These are phyloP conservation scores for Symbiodinium pilosum DNA, from an alignment of 73 alveolate species.

Conservation along the genomic window DNA sequence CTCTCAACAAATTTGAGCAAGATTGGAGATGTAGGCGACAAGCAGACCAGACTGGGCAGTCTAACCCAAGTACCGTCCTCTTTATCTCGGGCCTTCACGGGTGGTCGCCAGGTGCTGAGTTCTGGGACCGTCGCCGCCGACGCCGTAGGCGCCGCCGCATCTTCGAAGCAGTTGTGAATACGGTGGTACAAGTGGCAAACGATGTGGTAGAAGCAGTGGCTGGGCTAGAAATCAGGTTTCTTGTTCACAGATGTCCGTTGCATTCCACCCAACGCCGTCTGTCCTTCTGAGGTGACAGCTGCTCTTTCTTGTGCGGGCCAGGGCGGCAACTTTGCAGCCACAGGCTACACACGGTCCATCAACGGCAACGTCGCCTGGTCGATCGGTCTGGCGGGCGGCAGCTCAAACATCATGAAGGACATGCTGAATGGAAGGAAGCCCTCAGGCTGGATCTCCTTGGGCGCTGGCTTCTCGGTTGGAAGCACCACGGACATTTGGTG, in stretches of 20 bases:
- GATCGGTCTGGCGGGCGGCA: not conserved
- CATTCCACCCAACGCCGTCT: no score
- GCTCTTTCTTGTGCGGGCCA: not conserved
- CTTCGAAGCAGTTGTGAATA: slow-evolving; percentile 6
- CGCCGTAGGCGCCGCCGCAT: slow-evolving; percentile 18
- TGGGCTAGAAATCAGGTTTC: no score
- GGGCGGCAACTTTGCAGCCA: not conserved
- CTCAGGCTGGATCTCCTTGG: not conserved
- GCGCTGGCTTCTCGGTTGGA: not conserved
- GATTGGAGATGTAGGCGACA: no score
- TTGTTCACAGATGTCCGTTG: no score
- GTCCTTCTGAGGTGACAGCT: not conserved
- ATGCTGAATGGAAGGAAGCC: not conserved
- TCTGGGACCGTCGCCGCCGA: slow-evolving; percentile 1
- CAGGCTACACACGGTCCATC: slow-evolving; percentile 5
- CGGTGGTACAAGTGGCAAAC: not conserved
- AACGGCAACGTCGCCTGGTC: not conserved
- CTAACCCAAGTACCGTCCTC: no score
- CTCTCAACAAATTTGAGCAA: no score
- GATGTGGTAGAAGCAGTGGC: not conserved
- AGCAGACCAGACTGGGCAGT: no score
- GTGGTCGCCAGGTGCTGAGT: not conserved
- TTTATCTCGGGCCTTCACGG: no score
- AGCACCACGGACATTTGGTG: not conserved
- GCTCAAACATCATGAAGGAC: not conserved